Evolutionary conservation across 192 early-diverging fungal genomes (phyloP), one percentile per base, ranked within the genome.

Genomic region (Coemansia sp.): DNA sequence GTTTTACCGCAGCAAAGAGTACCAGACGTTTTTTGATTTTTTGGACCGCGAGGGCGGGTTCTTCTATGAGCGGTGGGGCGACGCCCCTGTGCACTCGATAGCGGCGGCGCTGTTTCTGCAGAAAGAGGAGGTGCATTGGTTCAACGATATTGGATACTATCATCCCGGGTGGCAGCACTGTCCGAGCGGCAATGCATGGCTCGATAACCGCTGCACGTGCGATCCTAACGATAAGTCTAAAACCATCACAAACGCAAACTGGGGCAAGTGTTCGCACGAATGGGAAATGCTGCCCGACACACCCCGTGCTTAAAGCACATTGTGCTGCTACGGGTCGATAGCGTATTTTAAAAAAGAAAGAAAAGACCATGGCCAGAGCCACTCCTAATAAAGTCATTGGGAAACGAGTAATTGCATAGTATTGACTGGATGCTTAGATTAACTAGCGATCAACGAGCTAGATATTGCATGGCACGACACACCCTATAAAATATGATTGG

Each of bases 1-100:
- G 20, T 86, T 94, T 53, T 90, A 87, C 61, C 71, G 89, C 51
- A 70, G 70, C 49, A 37, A 71, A 7, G 52, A 74, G 40, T 92
- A 92, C 64, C 56, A 67, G 36, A 74, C 73, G 34, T 92, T 84
- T 60, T 91, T 92, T 64, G 73, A 88, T 20, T 83, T 86, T 38
- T 72, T 95, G 24, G 93, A 95, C 61, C 65, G 84, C 46, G 63
- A 82, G 2, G 92, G 93, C 31, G 93, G 93, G 9, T 94, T 93
- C 83, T 95, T 90, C 62, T 95, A 95, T 61, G 92, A 92, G 70
- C 73, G 89, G 17, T 89, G 84, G 83, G 83, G 87, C 14, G 81
- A 82, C 40, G 82, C 82, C 7, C 82, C 89, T 2, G 84, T 91
- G 5, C 88, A 91, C 66, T 87, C 87, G 1, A 83, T 91, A 48